Conservation (phyloP, 345 rosid species). For the Durio zibethinus region DNA sequence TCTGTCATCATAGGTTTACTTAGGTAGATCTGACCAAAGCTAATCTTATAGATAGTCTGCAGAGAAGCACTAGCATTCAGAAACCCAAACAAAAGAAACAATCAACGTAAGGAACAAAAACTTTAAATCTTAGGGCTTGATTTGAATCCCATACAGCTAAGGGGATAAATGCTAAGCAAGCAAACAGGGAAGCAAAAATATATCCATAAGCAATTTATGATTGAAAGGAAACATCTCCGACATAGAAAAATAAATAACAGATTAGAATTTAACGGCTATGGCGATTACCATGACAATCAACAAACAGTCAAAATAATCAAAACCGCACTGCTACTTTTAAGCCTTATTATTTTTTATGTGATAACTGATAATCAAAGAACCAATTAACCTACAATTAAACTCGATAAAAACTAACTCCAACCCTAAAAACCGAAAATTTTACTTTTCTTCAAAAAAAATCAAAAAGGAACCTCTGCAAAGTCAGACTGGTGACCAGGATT, state of each 20-base stretch:
- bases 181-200: background rate
- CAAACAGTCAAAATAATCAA: background rate
- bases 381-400: background rate
- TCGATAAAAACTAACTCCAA: background rate
- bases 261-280: background rate
- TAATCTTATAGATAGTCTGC: slow-evolving; percentile 95
- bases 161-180: background rate
- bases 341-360: background rate
- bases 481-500: slow-evolving; percentile 93
- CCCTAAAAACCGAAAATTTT: background rate
- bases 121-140: no score
- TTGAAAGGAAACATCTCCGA: background rate
- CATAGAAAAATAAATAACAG: background rate
- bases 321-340: background rate
- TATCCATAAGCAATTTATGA: background rate
- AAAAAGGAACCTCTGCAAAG: slow-evolving; percentile 67
- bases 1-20: slow-evolving; percentile 99
- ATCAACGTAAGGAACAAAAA: background rate
- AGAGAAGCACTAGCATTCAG: slow-evolving; percentile 21
- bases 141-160: background rate
- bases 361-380: background rate
- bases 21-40: slow-evolving; percentile 94
- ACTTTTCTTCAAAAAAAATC: background rate
- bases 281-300: background rate
- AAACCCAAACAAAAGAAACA: slow-evolving; percentile 6